phyloP scores from a whole-genome alignment of 2,329 filamentous ascomycete species.

The Hymenoscyphus albidus region DNA sequence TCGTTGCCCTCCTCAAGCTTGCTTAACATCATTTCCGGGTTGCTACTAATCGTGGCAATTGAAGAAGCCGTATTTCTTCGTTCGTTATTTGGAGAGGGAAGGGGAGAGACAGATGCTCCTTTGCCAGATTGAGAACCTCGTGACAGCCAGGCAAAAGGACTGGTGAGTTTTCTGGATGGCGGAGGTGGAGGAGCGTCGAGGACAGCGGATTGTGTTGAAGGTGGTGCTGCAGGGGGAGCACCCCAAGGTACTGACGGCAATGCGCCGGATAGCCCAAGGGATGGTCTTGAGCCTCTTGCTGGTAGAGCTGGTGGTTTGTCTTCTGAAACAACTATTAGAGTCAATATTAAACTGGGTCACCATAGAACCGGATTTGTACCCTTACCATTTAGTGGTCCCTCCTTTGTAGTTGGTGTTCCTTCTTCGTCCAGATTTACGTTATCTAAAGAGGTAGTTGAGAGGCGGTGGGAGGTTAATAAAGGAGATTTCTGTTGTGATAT shows the following conservation, averaged over 20 bases:
- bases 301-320: conserved; percentile 30
- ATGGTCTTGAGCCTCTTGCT: conserved; percentile 36
- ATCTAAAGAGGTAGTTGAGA: conserved; percentile 56
- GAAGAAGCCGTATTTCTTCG: conserved; percentile 77
- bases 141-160: conserved; percentile 83
- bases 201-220: conserved; percentile 21
- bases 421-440: conserved; percentile 64
- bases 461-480: conserved; percentile 42
- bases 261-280: conserved; percentile 65
- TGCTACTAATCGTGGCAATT: conserved; percentile 72
- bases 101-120: conserved; percentile 49
- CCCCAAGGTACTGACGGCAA: conserved; percentile 73
- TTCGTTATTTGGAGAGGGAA: conserved; percentile 33
- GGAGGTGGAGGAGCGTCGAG: conserved; percentile 28
- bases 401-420: conserved; percentile 13
- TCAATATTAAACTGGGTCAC: conserved; percentile 10
- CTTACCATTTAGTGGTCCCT: conserved; percentile 19
- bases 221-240: conserved; percentile 44
- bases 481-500: conserved; percentile 45
- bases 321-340: conserved; percentile 23
- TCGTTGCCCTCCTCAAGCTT: conserved; percentile 77
- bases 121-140: conserved; percentile 59
- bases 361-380: neutral
- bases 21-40: conserved; percentile 74
- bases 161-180: conserved; percentile 69